Evolutionary conservation across 441 rosid genomes (phyloP), one percentile per base, ranked within the genome.

Genomic region (Melastoma candidum): DNA sequence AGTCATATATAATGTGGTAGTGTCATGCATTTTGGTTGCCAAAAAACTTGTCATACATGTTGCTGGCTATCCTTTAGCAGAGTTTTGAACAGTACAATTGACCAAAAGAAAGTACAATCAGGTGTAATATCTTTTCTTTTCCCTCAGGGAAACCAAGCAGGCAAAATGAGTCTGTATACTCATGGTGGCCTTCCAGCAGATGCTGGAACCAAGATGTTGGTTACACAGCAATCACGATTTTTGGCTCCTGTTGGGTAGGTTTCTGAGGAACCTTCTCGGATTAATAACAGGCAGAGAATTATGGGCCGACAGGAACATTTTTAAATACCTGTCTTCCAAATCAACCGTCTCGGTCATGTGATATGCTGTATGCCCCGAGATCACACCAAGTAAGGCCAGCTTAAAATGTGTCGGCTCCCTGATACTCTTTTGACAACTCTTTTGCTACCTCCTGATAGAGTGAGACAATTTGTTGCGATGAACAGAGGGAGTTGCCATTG

Each of bases 341-440:
- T 76, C 59, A 76, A 78, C 65, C 88, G 83, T 46, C 87, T 72
- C 60, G 84, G 85, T 74, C 98, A 2, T 79, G 75, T 56, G 75
- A 56, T 68, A 46, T 70, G 50, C 60, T 88, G 71, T 79, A 77
- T 57, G 66, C 70, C 43, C 95, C 77, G 63, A 81, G 90, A 63
- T 81, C 87, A 25, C 61, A 72, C 63, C 83, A 68, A 66, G 78
- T 78, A 41, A 66, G 63, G 59, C 67, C 77, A 63, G 77, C 89
- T 45, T 83, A 84, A 66, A 64, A 62, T 47, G 71, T 77, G 12
- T 54, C 98, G 53, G 70, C 79, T 68, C 95, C 87, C 69, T 67
- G 36, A 68, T 84, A 66, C 97, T 81, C 68, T 88, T 76, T 56
- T 97, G 77, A 61, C 77, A 85, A 60, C 93, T 70, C 73, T 96